Evolutionary conservation across 176 grass and related monocot genomes (phyloP), one percentile per base, ranked within the genome.

Genomic region (Eragrostis nindensis): DNA sequence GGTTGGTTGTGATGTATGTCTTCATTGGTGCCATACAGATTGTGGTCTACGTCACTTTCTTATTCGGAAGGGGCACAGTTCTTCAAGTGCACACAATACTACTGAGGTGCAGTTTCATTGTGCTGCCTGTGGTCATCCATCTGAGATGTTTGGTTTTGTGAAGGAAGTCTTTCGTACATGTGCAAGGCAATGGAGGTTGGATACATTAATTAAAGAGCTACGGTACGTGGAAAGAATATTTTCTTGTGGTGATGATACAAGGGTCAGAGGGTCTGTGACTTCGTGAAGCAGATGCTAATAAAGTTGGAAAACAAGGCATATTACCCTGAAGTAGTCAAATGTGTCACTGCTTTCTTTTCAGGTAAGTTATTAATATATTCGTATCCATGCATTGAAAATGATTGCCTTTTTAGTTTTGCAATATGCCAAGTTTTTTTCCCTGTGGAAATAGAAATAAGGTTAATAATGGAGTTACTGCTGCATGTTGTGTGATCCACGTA

Each of bases 91-190:
- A 73, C 60, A 86, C 26, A 57, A 61, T 18, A 66, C 18, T 81
- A 73, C 45, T 25, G 89, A 92, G 55, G 89, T 93, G 75, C 92
- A 93, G 49, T 98, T 98, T 78, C 80, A 93, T 71, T 98, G 95
- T 9, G 18, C 74, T 73, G 92, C 90, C 59, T 98, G 95, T 77
- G 88, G 81, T 18, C 92, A 98, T 85, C 88, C 90, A 59, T 95
- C 92, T 36, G 90, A 98, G 86, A 98, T 98, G 92, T 93, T 95
- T 95, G 96, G 96, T 69, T 95, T 98, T 89, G 92, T 98, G 53
- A 95, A 91, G 72, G 96, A 93, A 83, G 96, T 95, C 61, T 98
- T 98, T 73, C 86, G 61, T 77, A 91, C 88, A 61, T 98, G 96
- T 82, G 92, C 62, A 4, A 92, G 76, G 50, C 88, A 95, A 46